Percentiles rank a stretch among this genome's conserved stretches.
Evolutionary conservation across 257 asterid genomes (phyloP).

Genomic region (Capsicum pubescens): DNA sequence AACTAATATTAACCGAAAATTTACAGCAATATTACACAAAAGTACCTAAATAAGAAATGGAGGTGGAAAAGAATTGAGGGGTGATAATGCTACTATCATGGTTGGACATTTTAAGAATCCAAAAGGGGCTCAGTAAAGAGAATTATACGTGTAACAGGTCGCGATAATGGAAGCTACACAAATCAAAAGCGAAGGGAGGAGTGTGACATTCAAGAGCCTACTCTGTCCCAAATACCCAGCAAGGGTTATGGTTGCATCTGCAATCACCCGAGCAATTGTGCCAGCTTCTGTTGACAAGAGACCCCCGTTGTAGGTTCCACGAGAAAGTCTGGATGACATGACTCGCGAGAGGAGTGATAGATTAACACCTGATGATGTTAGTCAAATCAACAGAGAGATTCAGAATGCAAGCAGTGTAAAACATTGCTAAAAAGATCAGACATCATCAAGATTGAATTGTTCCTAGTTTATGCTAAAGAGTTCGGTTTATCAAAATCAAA

Average conservation of each 20-base stretch:
- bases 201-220: conserved; percentile 73
- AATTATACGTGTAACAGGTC: conserved; percentile 81
- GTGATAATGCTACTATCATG: not conserved
- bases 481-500: not conserved
- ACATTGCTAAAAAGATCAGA: not conserved
- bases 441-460: not conserved
- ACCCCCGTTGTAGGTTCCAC: conserved; percentile 91
- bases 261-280: conserved; percentile 85
- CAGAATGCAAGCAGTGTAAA: not conserved
- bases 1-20: not conserved
- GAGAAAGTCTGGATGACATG: conserved; percentile 96
- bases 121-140: conserved; percentile 56
- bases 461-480: not conserved
- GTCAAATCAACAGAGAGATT: not conserved
- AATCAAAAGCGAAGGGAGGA: conserved; percentile 75
- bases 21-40: conserved; percentile 25
- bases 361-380: conserved; percentile 64
- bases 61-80: conserved; percentile 36
- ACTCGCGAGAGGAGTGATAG: conserved; percentile 88
- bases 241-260: conserved; percentile 85
- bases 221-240: conserved; percentile 81
- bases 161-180: conserved; percentile 81
- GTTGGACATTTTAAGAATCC: conserved; percentile 18
- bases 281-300: conserved; percentile 94
- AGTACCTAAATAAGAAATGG: not conserved